Evolutionary conservation across 176 grass and related monocot genomes (phyloP).

Genomic region (Cymbopogon citratus): DNA sequence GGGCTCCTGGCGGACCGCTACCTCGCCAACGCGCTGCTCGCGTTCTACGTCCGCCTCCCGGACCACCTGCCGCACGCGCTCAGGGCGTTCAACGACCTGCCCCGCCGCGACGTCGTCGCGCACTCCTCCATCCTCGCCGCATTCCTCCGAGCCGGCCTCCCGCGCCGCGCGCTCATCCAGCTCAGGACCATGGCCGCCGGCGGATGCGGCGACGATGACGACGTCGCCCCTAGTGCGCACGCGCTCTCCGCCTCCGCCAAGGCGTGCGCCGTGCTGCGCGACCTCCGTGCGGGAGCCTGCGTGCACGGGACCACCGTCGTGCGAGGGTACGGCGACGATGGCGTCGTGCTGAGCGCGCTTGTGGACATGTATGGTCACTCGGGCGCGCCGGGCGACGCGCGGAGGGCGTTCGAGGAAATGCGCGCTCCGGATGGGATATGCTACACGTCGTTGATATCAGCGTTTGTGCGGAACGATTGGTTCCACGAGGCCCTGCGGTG

Average conservation of each 20-base stretch:
- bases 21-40: slow-evolving; percentile 47
- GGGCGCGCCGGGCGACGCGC: slow-evolving; percentile 28
- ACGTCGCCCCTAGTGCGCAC: slow-evolving; percentile 54
- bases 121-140: slow-evolving; percentile 76
- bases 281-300: slow-evolving; percentile 45
- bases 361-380: slow-evolving; percentile 69
- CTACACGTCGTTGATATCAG: slow-evolving; percentile 77
- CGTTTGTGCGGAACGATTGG: slow-evolving; percentile 57
- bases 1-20: slow-evolving; percentile 37
- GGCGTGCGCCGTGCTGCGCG: slow-evolving; percentile 54
- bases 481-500: slow-evolving; percentile 46
- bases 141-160: slow-evolving; percentile 42
- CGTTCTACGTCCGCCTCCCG: slow-evolving; percentile 64
- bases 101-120: slow-evolving; percentile 60
- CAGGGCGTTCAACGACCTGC: slow-evolving; percentile 66
- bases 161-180: slow-evolving; percentile 40
- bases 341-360: slow-evolving; percentile 54
- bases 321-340: slow-evolving; percentile 43
- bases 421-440: slow-evolving; percentile 59
- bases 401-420: slow-evolving; percentile 64
- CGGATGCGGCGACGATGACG: neutral
- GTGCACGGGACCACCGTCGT: slow-evolving; percentile 52
- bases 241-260: slow-evolving; percentile 68
- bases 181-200: slow-evolving; percentile 50
- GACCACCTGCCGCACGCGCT: slow-evolving; percentile 42